Evolutionary conservation across 768 basidiomycete species (phyloP).

Genomic region (Polyporus arcularius): DNA sequence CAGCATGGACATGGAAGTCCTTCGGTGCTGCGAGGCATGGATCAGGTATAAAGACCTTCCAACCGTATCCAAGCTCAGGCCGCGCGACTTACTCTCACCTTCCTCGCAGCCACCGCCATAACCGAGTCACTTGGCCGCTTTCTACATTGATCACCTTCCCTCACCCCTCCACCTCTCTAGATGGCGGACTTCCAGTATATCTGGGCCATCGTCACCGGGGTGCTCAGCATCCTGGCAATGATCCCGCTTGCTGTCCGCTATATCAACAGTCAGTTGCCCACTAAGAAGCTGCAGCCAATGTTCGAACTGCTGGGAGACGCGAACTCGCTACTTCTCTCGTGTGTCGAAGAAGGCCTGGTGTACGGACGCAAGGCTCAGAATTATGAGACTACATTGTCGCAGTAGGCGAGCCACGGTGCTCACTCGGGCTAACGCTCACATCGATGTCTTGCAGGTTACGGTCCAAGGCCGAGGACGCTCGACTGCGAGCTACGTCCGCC

Average conservation of each 20-base stretch:
- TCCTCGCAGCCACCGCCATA: no score
- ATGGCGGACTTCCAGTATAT: not conserved
- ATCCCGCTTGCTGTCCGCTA: not conserved
- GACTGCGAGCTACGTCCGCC: not conserved
- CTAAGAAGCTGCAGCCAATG: not conserved
- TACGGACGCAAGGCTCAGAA: not conserved
- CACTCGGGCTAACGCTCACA: not conserved
- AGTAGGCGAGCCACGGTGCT: not conserved
- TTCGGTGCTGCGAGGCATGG: no score
- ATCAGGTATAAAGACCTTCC: no score
- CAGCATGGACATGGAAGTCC: no score
- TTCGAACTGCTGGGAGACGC: not conserved
- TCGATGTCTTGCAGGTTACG: not conserved
- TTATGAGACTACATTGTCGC: not conserved
- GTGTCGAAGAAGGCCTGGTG: not conserved
- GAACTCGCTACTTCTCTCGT: not conserved
- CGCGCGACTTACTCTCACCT: no score
- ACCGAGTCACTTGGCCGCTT: no score
- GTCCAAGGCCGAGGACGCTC: not conserved
- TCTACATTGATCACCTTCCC: no score
- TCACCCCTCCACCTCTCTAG: no score
- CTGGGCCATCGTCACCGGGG: not conserved
- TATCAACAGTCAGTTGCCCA: not conserved
- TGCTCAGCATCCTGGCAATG: not conserved
- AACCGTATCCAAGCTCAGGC: no score